Base-by-base conservation (phyloP, 805 yeast species). In the Alloascoidea hylecoeti region DNA sequence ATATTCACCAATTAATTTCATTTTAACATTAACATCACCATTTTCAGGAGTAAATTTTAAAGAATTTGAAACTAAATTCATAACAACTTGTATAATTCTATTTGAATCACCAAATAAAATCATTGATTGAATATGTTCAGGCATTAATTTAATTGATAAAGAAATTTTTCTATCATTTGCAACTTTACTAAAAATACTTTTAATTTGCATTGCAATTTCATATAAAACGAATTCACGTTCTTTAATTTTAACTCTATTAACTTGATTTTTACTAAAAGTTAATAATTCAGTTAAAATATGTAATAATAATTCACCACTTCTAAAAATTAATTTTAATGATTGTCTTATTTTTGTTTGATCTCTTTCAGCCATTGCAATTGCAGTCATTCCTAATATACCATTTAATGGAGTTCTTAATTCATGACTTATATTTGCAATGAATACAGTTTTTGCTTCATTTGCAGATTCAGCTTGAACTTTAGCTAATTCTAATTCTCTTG, bases 341-440 rank as follows among this genome's bases (percentile, higher is more conserved):
- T 78, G 77, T 48, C 80, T 79, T 12, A 86, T 75, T 45, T 76
- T 74, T 12, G 63, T 56, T 3, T 66, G 65, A 46, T 83, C 89
- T 18, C 64, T 65, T 53, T 92, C 97, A 15, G 82, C 92, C 82
- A 86, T 75, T 4, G 95, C 88, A 40, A 89, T 80, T 2, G 94
- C 81, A 0, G 96, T 83, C 88, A 89, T 83, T 44, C 97, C 97
- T 39, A 92, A 61, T 33, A 92, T 92, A 53, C 98, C 98, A 55
- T 92, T 92, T 44, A 92, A 63, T 1, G 98, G 98, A 0, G 97
- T 92, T 48, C 97, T 72, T 51, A 92, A 65, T 60, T 92, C 98
- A 55, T 85, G 96, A 0, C 95, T 83, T 14, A 85, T 86, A 47
- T 88, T 83, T 2, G 96, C 95, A 49, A 85, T 78, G 53, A 85